Evolutionary conservation across 2,329 filamentous ascomycete genomes (phyloP).

Genomic region (Colletotrichum zoysiae): DNA sequence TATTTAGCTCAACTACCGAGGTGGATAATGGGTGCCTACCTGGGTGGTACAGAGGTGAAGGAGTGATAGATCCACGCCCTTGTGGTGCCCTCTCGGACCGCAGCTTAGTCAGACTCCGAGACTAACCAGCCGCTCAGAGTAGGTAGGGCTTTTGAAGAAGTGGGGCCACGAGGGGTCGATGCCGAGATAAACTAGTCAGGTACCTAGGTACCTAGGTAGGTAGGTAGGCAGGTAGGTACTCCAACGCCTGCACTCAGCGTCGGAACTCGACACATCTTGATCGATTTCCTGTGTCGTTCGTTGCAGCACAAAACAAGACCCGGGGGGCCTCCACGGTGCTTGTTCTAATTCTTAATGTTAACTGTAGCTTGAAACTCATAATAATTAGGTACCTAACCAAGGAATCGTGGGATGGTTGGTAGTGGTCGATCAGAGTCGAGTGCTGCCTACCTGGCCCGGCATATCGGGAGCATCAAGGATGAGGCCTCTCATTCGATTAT

Average conservation of each 20-base stretch:
- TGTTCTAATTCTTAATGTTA: too few species aligned
- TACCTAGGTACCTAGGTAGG: too few species aligned
- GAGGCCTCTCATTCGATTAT: conserved; percentile 11
- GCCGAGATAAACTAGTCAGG: neutral
- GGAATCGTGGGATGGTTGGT: neutral
- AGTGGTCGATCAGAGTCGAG: neutral
- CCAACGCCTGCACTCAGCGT: neutral
- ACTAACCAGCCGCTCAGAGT: conserved; percentile 21
- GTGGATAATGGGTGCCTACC: too few species aligned
- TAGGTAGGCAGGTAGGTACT: too few species aligned
- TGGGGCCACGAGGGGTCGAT: conserved; percentile 7
- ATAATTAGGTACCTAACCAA: too few species aligned
- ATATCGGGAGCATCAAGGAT: neutral
- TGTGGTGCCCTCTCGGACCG: neutral
- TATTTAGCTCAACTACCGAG: too few species aligned
- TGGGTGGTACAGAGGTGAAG: neutral
- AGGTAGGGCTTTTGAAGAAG: neutral
- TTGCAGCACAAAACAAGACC: neutral
- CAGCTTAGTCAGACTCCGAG: conserved; percentile 1
- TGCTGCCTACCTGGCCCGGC: neutral
- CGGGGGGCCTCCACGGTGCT: neutral
- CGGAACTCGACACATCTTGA: neutral
- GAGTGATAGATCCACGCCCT: neutral
- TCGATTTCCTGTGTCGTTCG: conserved; percentile 4
- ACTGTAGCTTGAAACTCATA: neutral